Evolutionary conservation across 768 basidiomycete genomes (phyloP), one percentile per base, ranked within the genome.

Genomic region (Botryobasidium botryosum): DNA sequence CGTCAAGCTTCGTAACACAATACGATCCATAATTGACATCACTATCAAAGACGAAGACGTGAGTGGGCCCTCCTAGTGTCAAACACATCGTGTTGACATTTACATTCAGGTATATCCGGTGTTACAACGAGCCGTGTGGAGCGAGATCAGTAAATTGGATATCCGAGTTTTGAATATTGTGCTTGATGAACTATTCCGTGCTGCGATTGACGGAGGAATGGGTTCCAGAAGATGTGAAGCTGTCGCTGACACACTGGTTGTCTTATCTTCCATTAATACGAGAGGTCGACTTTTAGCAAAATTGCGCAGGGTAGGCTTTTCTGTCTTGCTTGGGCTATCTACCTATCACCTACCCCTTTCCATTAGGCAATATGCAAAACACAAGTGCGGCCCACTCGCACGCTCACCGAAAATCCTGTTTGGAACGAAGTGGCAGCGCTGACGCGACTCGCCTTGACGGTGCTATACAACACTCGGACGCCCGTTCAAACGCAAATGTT

Each of bases 391-490:
- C 67, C 73, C 0, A 72, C 79, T 1, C 74, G 65, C 44, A 68
- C 69, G 5, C 66, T 90, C 3, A 63, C 69, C 3, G 77, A 86
- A 35, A 82, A 82, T 56, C 63, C 70, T 2, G 75, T 77, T 49
- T 86, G 83, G 80, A 72, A 69, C 45, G 86, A 88, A 55, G 77
- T 91, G 2, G 78, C 83, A 0, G 78, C 79, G 1, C 64, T 91
- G 29, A 67, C 80, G 31, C 77, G 86, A 4, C 69, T 92, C n/a
- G 67, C 72, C 33, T 68, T 84, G 8, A 68, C 78, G 7, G 73
- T 83, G 17, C 72, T 77, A 41, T 77, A 82, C 50, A 73, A 77
- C 38, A 68, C 74, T 0, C 71, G 70, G 38, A 70, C 77, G 26
- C 64, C 72, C 2, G 67, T 69, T 10, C 75, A 78, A 49, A 74